phyloP scores from a whole-genome alignment of 2,329 filamentous ascomycete genomes.

The Xylaria sp. region DNA sequence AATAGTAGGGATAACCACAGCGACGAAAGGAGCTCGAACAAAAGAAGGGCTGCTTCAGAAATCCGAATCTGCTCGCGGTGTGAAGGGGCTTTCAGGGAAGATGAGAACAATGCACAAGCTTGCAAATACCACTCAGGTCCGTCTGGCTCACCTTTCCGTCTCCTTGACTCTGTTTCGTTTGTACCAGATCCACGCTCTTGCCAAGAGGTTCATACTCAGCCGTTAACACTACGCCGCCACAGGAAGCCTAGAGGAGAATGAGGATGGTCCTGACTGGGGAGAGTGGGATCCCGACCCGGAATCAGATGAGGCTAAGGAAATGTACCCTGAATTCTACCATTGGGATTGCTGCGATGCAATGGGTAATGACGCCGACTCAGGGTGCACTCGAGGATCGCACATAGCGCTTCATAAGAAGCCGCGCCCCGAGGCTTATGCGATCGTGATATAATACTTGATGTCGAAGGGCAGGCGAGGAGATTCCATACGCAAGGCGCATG shows the following conservation, averaged over 20 bases:
- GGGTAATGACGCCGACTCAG: neutral
- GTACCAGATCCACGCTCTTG: neutral
- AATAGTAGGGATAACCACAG: neutral
- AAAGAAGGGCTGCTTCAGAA: conserved; percentile 1
- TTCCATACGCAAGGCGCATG: too few relatives aligned
- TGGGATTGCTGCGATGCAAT: conserved; percentile 6
- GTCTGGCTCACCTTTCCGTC: neutral
- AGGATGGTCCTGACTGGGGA: neutral
- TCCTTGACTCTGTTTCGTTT: neutral
- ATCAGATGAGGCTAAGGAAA: neutral
- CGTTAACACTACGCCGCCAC: neutral
- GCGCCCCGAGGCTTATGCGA: neutral
- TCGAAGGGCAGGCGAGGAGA: neutral
- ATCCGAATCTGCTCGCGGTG: conserved; percentile 5
- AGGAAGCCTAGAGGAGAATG: neutral
- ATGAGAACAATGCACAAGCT: neutral
- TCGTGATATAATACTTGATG: neutral
- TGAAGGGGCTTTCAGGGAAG: conserved; percentile 5
- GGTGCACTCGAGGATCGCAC: conserved; percentile 4
- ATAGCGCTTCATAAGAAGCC: neutral
- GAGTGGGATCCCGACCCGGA: neutral
- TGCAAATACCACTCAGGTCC: conserved; percentile 12
- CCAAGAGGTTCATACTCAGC: neutral
- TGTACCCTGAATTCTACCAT: conserved; percentile 1
- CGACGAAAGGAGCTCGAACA: neutral